phyloP scores from a whole-genome alignment of 345 rosid species.

The Carallia brachiata region DNA sequence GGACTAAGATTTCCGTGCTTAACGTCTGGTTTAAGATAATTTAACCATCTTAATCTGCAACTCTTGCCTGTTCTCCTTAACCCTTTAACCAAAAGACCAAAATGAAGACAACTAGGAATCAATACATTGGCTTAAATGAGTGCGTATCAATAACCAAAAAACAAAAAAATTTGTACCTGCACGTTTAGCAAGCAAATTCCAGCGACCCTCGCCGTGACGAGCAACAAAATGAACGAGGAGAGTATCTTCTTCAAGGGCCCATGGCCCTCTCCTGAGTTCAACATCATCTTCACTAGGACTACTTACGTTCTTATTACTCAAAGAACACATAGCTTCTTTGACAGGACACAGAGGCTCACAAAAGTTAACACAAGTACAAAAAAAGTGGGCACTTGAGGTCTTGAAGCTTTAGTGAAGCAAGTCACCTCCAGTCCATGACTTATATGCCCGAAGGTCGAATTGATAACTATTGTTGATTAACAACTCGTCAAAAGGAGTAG shows the following conservation, averaged over 20 bases:
- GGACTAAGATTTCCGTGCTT: conserved; percentile 88
- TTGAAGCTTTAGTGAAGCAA: conserved; percentile 3
- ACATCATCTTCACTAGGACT: conserved; percentile 29
- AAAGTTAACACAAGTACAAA: neutral
- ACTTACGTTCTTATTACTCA: conserved; percentile 5
- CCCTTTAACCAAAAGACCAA: conserved; percentile 37
- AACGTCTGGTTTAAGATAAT: conserved; percentile 88
- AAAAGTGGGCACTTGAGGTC: neutral
- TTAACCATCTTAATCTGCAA: conserved; percentile 92
- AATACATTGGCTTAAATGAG: neutral
- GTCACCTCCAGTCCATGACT: neutral
- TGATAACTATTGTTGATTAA: conserved; percentile 12
- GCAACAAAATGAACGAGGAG: conserved; percentile 78
- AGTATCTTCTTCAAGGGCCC: conserved; percentile 86
- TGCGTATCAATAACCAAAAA: no score
- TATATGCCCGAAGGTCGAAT: neutral
- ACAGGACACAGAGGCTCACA: neutral
- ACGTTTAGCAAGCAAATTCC: conserved; percentile 81
- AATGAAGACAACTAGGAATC: neutral
- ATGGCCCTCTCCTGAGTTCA: conserved; percentile 81
- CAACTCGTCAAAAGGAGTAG: conserved; percentile 29
- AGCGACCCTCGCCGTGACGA: conserved; percentile 84
- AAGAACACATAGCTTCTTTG: conserved; percentile 21
- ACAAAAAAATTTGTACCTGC: conserved; percentile 58
- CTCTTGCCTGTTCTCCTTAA: conserved; percentile 92